These are phyloP conservation scores for Solanum peruvianum DNA, from an alignment of 257 asterid species.

Conservation along the genomic window DNA sequence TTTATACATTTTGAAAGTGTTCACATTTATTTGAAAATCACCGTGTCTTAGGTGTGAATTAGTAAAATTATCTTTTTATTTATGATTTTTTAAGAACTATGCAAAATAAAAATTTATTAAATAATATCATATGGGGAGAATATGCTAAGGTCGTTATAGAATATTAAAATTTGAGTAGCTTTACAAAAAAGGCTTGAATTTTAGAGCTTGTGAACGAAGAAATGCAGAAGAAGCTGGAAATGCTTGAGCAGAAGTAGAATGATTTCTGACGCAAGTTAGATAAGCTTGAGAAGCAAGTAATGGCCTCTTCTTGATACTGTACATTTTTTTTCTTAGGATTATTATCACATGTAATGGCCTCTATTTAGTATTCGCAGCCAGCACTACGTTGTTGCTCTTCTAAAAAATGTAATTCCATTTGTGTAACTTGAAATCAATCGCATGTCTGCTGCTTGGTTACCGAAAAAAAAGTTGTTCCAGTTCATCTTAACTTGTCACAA, in stretches of 20 bases:
- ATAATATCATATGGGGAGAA: too few relatives aligned
- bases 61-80: too few relatives aligned
- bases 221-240: constrained; percentile 90
- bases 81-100: too few relatives aligned
- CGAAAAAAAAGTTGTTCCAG: constrained; percentile 4
- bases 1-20: too few relatives aligned
- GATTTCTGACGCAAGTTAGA: constrained; percentile 64
- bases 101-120: too few relatives aligned
- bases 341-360: neutral
- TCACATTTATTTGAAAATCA: too few relatives aligned
- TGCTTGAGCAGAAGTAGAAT: constrained; percentile 83
- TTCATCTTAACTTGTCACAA: constrained; percentile 14
- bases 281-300: constrained; percentile 83
- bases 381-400: neutral
- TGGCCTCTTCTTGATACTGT: constrained; percentile 1
- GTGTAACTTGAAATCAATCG: neutral
- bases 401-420: neutral
- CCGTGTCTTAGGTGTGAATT: too few relatives aligned
- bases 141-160: too few relatives aligned
- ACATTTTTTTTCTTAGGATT: neutral
- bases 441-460: neutral
- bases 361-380: neutral
- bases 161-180: neutral
- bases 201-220: constrained; percentile 86
- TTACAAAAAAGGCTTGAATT: constrained; percentile 62